Evolutionary conservation across 2,329 filamentous ascomycete species (phyloP).

Genomic region (Colletotrichum destructivum): DNA sequence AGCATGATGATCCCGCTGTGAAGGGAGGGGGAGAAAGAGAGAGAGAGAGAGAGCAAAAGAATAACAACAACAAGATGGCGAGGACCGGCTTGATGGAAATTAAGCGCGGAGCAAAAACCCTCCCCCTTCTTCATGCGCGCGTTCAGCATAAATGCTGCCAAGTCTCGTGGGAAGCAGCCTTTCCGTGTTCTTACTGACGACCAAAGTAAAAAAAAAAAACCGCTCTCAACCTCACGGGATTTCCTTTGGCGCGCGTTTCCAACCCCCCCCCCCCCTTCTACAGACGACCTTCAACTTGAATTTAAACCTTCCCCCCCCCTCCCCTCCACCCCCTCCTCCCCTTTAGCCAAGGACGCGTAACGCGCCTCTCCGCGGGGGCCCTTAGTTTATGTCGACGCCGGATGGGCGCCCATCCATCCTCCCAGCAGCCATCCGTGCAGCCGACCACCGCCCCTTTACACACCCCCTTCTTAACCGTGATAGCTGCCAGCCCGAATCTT

Average conservation of each 20-base stretch:
- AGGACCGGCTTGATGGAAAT: too few species aligned
- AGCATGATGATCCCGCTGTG: too few species aligned
- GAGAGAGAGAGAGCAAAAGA: too few species aligned
- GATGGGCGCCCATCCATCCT: slow-evolving; percentile 10
- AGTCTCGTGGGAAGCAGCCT: not conserved
- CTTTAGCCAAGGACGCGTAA: slow-evolving; percentile 23
- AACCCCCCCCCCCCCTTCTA: not conserved
- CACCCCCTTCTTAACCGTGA: slow-evolving; percentile 15
- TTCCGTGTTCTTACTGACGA: not conserved
- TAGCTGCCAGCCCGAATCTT: slow-evolving; percentile 35
- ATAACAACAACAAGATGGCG: too few species aligned
- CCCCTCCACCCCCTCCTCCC: too few species aligned
- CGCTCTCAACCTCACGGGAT: too few species aligned
- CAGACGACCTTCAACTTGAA: slow-evolving; percentile 16
- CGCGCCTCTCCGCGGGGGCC: slow-evolving; percentile 11
- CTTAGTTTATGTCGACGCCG: slow-evolving; percentile 32
- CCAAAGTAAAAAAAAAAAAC: slow-evolving; percentile 1
- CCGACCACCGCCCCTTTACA: slow-evolving; percentile 5
- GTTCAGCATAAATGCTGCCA: not conserved
- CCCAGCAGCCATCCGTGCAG: slow-evolving; percentile 1
- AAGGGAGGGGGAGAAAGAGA: too few species aligned
- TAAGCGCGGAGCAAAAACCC: too few species aligned
- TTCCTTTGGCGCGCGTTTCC: not conserved
- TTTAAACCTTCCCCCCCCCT: not conserved
- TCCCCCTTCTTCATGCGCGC: not conserved